These are phyloP conservation scores for Aspergillus homomorphus DNA, from an alignment of 495 filamentous ascomycete genomes.

Conservation along the genomic window DNA sequence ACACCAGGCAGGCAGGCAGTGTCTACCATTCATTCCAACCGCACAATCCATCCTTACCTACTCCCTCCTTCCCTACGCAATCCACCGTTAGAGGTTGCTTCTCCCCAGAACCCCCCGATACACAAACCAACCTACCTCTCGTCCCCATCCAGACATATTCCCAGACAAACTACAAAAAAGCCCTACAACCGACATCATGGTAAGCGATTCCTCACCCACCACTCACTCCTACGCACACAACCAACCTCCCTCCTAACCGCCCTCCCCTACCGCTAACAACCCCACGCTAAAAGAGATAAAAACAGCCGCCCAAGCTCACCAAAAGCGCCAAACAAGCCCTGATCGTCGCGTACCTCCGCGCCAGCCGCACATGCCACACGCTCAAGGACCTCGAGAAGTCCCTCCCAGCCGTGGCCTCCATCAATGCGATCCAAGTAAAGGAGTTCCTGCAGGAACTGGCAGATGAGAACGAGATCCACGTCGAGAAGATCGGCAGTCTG, in stretches of 20 bases:
- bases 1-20: no score
- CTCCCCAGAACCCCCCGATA: no score
- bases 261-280: not conserved
- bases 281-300: not conserved
- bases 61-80: no score
- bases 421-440: conserved; percentile 68
- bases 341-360: conserved; percentile 62
- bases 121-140: no score
- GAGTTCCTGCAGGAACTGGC: conserved; percentile 62
- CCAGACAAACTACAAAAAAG: no score
- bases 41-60: no score
- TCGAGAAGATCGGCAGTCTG: conserved; percentile 77
- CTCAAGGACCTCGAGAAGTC: conserved; percentile 74
- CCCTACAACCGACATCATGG: no score
- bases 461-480: conserved; percentile 63
- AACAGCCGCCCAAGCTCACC: conserved; percentile 64
- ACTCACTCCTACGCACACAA: not conserved
- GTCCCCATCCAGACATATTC: no score
- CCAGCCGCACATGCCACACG: conserved; percentile 61
- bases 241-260: not conserved
- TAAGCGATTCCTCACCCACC: no score
- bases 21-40: no score
- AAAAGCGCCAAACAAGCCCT: conserved; percentile 58
- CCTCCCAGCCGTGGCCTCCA: conserved; percentile 62
- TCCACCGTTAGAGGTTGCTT: no score